Conservation (phyloP, 2,329 filamentous ascomycete genomes). For the Cryphonectria nitschkei region DNA sequence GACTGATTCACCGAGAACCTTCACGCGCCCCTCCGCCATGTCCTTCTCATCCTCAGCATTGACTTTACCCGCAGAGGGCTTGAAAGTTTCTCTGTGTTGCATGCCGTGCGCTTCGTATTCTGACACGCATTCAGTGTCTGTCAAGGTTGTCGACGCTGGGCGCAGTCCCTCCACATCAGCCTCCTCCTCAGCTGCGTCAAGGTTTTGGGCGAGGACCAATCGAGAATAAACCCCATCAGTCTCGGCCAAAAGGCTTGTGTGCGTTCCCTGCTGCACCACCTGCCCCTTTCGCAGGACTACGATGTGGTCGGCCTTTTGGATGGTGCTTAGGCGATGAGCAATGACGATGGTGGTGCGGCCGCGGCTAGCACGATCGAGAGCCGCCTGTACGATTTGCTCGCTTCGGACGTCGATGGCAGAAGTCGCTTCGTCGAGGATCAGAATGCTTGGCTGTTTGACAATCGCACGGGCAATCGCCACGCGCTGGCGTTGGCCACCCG, state of each 20-base stretch:
- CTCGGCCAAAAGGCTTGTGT: slow-evolving; percentile 54
- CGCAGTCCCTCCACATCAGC: background rate
- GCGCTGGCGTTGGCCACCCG: slow-evolving; percentile 77
- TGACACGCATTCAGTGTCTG: background rate
- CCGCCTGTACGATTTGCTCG: slow-evolving; percentile 55
- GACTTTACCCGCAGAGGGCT: background rate
- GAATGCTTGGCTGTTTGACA: slow-evolving; percentile 50
- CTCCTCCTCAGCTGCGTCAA: background rate
- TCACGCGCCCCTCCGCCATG: slow-evolving; percentile 1
- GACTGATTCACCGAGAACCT: background rate
- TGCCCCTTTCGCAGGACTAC: slow-evolving; percentile 61
- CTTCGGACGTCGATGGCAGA: slow-evolving; percentile 52
- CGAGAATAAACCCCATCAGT: slow-evolving; percentile 35
- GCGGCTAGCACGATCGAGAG: slow-evolving; percentile 55
- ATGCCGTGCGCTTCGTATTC: background rate
- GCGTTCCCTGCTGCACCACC: slow-evolving; percentile 63
- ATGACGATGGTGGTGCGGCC: slow-evolving; percentile 67
- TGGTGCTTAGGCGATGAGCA: slow-evolving; percentile 61
- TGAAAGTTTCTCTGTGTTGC: background rate
- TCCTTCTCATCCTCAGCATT: slow-evolving; percentile 3
- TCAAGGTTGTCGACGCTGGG: background rate
- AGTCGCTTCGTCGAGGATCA: slow-evolving; percentile 70
- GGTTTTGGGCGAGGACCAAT: slow-evolving; percentile 7
- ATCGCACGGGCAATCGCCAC: slow-evolving; percentile 58
- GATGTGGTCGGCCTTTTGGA: slow-evolving; percentile 64